Conservation (phyloP, 768 basidiomycete genomes). For the Kwoniella heveanensis region DNA sequence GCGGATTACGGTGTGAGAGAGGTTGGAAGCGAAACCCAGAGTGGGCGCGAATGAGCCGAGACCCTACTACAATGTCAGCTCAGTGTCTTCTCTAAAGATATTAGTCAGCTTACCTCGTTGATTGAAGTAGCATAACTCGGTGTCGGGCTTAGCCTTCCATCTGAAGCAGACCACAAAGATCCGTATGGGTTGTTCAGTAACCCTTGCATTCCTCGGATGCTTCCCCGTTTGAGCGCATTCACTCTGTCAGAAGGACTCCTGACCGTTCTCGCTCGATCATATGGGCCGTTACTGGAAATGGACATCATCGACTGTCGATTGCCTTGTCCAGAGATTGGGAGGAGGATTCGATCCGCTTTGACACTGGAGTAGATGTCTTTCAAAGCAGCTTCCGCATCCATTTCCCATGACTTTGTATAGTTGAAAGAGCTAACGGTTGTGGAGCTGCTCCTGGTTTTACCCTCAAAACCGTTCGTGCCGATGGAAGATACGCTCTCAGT, state of each 20-base stretch:
- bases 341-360: conserved; percentile 85
- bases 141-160: conserved; percentile 89
- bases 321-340: conserved; percentile 60
- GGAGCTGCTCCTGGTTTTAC: conserved; percentile 26
- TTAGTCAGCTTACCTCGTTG: conserved; percentile 65
- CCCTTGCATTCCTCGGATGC: conserved; percentile 82
- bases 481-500: conserved; percentile 20
- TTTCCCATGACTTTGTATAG: conserved; percentile 69
- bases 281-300: conserved; percentile 18
- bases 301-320: conserved; percentile 38
- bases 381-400: conserved; percentile 79
- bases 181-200: conserved; percentile 82
- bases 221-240: conserved; percentile 80
- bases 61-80: conserved; percentile 9
- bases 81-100: too few relatives aligned
- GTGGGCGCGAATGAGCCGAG: conserved; percentile 74
- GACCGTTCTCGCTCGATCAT: conserved; percentile 63
- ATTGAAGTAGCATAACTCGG: conserved; percentile 90
- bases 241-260: conserved; percentile 60
- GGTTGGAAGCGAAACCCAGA: conserved; percentile 93
- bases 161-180: conserved; percentile 59
- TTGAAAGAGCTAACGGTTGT: conserved; percentile 43
- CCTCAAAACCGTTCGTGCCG: conserved; percentile 4
- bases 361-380: conserved; percentile 96
- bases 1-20: conserved; percentile 93